These are phyloP conservation scores for Naganishia friedmannii DNA, from an alignment of 768 basidiomycete species.

Conservation along the genomic window DNA sequence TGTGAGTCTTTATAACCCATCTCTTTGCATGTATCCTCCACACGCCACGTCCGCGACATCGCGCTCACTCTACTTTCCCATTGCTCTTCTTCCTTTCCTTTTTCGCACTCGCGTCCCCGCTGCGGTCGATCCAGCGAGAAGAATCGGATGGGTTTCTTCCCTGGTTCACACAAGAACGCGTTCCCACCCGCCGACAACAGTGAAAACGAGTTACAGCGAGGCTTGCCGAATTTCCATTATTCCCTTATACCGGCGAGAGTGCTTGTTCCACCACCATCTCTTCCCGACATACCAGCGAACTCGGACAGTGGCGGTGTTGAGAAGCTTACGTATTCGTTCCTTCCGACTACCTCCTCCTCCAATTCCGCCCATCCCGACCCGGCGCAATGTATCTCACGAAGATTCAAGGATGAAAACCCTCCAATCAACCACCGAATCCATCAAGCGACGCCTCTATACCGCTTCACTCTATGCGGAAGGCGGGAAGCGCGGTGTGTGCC, in stretches of 20 bases:
- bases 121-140: background rate
- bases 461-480: conserved; percentile 7
- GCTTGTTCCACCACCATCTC: background rate
- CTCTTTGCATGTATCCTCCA: background rate
- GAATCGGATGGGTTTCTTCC: conserved; percentile 23
- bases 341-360: background rate
- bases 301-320: background rate
- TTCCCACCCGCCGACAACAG: background rate
- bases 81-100: too few relatives aligned
- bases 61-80: too few relatives aligned
- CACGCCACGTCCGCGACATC: too few relatives aligned
- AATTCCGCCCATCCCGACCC: too few relatives aligned
- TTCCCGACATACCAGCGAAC: background rate
- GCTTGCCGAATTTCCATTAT: conserved; percentile 3
- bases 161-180: background rate
- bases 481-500: conserved; percentile 1
- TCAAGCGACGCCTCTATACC: conserved; percentile 13
- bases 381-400: background rate
- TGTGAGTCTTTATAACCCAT: too few relatives aligned
- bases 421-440: background rate
- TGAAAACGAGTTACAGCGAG: background rate
- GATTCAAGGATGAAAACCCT: background rate
- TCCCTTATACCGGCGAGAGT: background rate
- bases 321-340: background rate
- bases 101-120: background rate